Conservation (phyloP, 257 asterid genomes). For the Solanum appendiculatum region DNA sequence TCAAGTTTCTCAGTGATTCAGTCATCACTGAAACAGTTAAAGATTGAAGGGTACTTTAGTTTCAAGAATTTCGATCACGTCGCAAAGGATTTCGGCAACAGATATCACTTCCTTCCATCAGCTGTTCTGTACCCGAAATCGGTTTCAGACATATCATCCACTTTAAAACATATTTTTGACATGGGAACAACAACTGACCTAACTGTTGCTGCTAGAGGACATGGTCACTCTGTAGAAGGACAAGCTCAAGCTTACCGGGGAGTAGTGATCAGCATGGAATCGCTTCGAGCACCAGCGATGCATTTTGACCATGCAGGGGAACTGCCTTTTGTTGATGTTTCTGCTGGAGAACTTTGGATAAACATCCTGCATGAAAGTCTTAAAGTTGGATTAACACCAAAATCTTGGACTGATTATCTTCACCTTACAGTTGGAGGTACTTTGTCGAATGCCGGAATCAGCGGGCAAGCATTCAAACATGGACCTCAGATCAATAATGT, state of each 20-base stretch:
- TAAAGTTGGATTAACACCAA: constrained; percentile 68
- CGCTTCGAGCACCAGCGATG: constrained; percentile 38
- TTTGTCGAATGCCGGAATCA: constrained; percentile 82
- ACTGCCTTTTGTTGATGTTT: constrained; percentile 61
- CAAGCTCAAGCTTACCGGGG: constrained; percentile 79
- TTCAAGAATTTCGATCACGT: constrained; percentile 38
- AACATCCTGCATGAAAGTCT: constrained; percentile 67
- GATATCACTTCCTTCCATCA: constrained; percentile 41
- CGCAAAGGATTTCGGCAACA: constrained; percentile 69
- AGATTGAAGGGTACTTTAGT: constrained; percentile 45
- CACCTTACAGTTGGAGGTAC: constrained; percentile 94
- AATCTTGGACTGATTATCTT: constrained; percentile 95
- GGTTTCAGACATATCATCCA: constrained; percentile 55
- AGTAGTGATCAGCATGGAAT: constrained; percentile 59
- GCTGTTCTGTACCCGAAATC: constrained; percentile 71
- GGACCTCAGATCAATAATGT: constrained; percentile 96
- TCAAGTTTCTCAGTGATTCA: constrained; percentile 9
- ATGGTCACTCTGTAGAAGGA: constrained; percentile 74
- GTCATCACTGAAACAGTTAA: constrained; percentile 29
- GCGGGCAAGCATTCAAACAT: constrained; percentile 87
- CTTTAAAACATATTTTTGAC: constrained; percentile 34
- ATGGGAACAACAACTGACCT: constrained; percentile 38
- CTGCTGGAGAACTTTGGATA: constrained; percentile 88
- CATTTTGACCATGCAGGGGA: constrained; percentile 28
- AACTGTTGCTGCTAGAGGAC: constrained; percentile 82